Base-by-base conservation (phyloP, 2,329 filamentous ascomycete species). In the Penicillium sp. region DNA sequence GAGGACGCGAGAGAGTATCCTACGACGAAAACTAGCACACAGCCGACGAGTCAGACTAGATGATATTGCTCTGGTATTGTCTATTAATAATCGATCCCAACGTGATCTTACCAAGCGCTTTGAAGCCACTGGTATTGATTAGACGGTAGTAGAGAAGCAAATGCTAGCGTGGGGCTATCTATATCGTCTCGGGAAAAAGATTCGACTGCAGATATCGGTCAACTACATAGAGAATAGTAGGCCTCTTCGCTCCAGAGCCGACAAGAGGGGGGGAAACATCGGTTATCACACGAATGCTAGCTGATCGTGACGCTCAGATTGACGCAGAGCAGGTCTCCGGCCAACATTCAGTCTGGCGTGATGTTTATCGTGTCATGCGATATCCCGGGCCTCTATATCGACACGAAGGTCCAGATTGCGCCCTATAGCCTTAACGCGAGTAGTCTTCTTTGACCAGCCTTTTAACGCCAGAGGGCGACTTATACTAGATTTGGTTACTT, bases 301-400 rank as follows among this genome's bases (percentile, higher is more conserved):
- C 27, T 18, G 11, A 39, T 8, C 25, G 38, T 9, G 9, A 25
- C 7, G 38, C 5, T 9, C 4, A 63, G 39, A 49, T 66, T 37
- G 45, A 60, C 49, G 57, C 53, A 26, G 37, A 60, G 28, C 46
- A 47, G 25, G 44, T 28, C 13, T 55, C 52, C 32, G 57, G 62
- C 37, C 47, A 57, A 43, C 54, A 60, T 41, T 59, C 60, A 24
- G 44, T 59, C 51, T 68, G 55, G 61, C 43, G 49, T n/a, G 49
- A 63, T 35, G 59, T 69, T 6, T 69, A 70, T 49, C 51, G 37
- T 34, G 35, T 59, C 11, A 63, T 70, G 48, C 61, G 56, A 26
- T 70, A 60, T 43, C 58, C 58, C n/a, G n/a, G n/a, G n/a, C n/a
- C n/a, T n/a, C n/a, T n/a, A n/a, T n/a, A n/a, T n/a, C n/a, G n/a